Percentiles rank a stretch among this genome's conserved stretches.
phyloP scores from a whole-genome alignment of 768 basidiomycete species.

The Amanita brunnescens region DNA sequence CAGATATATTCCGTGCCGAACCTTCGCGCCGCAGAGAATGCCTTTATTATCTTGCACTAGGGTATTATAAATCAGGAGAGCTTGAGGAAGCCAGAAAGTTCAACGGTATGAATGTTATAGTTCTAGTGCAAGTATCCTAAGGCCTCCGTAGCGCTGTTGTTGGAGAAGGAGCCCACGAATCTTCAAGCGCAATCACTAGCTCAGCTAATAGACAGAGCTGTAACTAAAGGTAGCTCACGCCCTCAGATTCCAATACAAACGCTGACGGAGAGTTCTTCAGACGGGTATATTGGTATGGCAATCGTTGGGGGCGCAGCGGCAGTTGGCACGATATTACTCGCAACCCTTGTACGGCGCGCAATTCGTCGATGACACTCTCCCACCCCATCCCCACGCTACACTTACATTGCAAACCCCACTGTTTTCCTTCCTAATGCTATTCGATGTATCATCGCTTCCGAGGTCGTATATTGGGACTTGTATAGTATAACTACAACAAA shows the following conservation, averaged over 20 bases:
- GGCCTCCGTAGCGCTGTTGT: constrained; percentile 52
- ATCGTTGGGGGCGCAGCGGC: constrained; percentile 88
- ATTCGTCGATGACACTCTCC: constrained; percentile 33
- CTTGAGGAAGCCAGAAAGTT: constrained; percentile 89
- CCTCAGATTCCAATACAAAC: neutral
- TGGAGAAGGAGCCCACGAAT: constrained; percentile 91
- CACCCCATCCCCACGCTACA: neutral
- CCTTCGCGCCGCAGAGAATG: constrained; percentile 87
- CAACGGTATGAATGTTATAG: constrained; percentile 56
- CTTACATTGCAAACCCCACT: neutral
- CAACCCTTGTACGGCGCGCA: constrained; percentile 81
- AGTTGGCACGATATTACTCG: constrained; percentile 64
- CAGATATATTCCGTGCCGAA: constrained; percentile 89
- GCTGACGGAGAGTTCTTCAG: constrained; percentile 32
- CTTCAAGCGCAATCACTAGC: constrained; percentile 84
- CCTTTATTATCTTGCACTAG: constrained; percentile 91
- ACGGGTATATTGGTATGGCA: constrained; percentile 99
- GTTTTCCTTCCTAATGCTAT: neutral
- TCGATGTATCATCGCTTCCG: neutral
- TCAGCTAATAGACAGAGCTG: constrained; percentile 78
- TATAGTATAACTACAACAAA: too few species aligned
- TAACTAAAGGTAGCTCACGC: constrained; percentile 57
- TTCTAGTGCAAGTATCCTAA: neutral
- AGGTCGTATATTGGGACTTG: too few species aligned
- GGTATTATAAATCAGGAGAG: constrained; percentile 95